Evolutionary conservation across 495 filamentous ascomycete species (phyloP).

Genomic region (Umbilicaria muhlenbergii): DNA sequence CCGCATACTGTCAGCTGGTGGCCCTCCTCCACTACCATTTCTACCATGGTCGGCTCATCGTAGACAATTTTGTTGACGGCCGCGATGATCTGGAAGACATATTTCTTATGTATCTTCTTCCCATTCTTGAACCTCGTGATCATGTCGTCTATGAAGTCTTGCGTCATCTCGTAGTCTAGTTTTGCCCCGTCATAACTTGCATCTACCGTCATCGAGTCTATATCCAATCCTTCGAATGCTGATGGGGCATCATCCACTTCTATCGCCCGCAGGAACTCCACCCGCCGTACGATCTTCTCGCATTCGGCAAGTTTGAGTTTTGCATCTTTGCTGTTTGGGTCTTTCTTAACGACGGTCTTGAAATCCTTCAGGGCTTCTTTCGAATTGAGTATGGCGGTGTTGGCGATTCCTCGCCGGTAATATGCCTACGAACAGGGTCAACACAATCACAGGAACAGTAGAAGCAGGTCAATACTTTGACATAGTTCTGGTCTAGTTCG

Average conservation of each 20-base stretch:
- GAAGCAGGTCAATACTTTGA: conserved; percentile 44
- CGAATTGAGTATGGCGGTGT: conserved; percentile 76
- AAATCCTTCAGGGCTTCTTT: conserved; percentile 84
- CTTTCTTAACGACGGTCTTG: conserved; percentile 74
- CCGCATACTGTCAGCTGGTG: conserved; percentile 85
- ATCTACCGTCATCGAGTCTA: conserved; percentile 73
- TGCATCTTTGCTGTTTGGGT: conserved; percentile 76
- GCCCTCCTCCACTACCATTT: conserved; percentile 65
- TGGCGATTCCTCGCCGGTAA: conserved; percentile 82
- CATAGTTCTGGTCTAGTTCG: conserved; percentile 72
- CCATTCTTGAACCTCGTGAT: conserved; percentile 87
- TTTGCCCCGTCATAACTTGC: conserved; percentile 68
- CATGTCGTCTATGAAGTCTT: conserved; percentile 96
- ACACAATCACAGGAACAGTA: background rate
- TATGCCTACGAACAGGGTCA: conserved; percentile 48
- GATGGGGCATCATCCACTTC: conserved; percentile 84
- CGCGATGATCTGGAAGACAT: conserved; percentile 88
- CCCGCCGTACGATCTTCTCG: conserved; percentile 77
- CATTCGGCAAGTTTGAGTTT: conserved; percentile 80
- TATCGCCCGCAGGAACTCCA: conserved; percentile 88
- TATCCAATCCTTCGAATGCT: conserved; percentile 76
- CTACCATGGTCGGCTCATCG: conserved; percentile 92
- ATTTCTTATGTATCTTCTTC: conserved; percentile 91
- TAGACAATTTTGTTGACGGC: conserved; percentile 81
- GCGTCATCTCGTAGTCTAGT: conserved; percentile 74